These are phyloP conservation scores for Diplosphaera chodatii DNA, from an alignment of 139 green algal genomes.

Conservation along the genomic window DNA sequence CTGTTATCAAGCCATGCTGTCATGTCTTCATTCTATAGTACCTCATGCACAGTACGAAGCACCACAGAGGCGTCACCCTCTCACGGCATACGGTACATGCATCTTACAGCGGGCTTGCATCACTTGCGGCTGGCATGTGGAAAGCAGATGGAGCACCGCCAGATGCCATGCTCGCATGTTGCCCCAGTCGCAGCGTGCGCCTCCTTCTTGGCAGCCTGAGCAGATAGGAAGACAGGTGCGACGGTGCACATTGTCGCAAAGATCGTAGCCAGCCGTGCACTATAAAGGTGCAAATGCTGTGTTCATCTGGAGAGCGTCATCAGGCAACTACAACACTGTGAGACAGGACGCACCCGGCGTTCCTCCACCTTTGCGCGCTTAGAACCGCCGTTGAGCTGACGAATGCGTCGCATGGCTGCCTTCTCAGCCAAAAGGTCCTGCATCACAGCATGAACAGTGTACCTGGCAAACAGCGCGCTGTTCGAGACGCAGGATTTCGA, in stretches of 20 bases:
- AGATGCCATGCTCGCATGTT: constrained; percentile 28
- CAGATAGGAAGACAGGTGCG: too few relatives aligned
- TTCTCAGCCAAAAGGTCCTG: background rate
- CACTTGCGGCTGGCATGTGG: constrained; percentile 13
- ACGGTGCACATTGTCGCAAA: too few relatives aligned
- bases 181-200: constrained; percentile 20
- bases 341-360: background rate
- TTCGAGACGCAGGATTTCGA: too few relatives aligned
- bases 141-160: constrained; percentile 40
- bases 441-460: background rate
- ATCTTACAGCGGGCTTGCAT: constrained; percentile 11
- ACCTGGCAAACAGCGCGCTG: background rate
- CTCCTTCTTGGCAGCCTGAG: constrained; percentile 20
- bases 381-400: background rate
- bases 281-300: too few relatives aligned
- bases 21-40: too few relatives aligned
- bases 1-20: too few relatives aligned
- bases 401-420: background rate
- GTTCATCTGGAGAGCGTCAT: too few relatives aligned
- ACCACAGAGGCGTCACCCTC: too few relatives aligned
- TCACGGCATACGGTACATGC: too few relatives aligned
- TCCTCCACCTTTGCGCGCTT: background rate
- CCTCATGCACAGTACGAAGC: too few relatives aligned
- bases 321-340: too few relatives aligned
- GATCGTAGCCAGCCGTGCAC: too few relatives aligned